Evolutionary conservation across 495 filamentous ascomycete genomes (phyloP).

Genomic region (Daldinia loculata): DNA sequence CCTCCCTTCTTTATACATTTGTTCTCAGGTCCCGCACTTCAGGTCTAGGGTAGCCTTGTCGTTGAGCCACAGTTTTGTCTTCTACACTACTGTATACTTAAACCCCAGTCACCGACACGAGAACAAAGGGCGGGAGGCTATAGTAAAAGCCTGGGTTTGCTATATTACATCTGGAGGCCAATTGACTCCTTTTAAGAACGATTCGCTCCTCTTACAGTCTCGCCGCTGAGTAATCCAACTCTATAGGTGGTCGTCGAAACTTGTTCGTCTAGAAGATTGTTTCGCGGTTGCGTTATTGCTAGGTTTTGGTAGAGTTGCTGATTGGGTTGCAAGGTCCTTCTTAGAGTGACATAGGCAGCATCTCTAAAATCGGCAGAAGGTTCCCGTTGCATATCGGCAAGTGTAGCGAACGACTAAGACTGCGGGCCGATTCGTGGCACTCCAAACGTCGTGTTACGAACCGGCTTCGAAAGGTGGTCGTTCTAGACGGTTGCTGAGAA

Average conservation of each 20-base stretch:
- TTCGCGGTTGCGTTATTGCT: constrained; percentile 13
- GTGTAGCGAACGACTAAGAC: constrained; percentile 13
- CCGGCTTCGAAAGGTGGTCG: constrained; percentile 5
- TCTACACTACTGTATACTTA: constrained; percentile 4
- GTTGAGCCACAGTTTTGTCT: constrained; percentile 13
- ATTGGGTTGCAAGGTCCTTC: constrained; percentile 10
- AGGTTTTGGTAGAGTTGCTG: constrained; percentile 9
- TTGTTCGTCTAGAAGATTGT: constrained; percentile 10
- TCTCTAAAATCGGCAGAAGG: constrained; percentile 15
- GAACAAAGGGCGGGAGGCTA: constrained; percentile 1
- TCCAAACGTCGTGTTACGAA: constrained; percentile 18
- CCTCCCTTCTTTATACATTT: constrained; percentile 13
- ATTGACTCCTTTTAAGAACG: constrained; percentile 11
- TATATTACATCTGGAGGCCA: constrained; percentile 2
- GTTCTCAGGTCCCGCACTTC: constrained; percentile 12
- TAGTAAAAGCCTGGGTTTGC: background rate
- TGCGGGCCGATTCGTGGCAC: constrained; percentile 29
- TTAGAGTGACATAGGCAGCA: constrained; percentile 12
- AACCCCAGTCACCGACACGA: constrained; percentile 4
- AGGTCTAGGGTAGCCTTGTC: constrained; percentile 14
- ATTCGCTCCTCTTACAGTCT: constrained; percentile 3
- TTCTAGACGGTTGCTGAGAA: constrained; percentile 22
- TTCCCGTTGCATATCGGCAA: constrained; percentile 28
- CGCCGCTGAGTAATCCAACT: constrained; percentile 7
- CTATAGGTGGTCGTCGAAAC: constrained; percentile 7